Base-by-base conservation (phyloP, 108 stramenopile species). In the Fistulifera pelliculosa region DNA sequence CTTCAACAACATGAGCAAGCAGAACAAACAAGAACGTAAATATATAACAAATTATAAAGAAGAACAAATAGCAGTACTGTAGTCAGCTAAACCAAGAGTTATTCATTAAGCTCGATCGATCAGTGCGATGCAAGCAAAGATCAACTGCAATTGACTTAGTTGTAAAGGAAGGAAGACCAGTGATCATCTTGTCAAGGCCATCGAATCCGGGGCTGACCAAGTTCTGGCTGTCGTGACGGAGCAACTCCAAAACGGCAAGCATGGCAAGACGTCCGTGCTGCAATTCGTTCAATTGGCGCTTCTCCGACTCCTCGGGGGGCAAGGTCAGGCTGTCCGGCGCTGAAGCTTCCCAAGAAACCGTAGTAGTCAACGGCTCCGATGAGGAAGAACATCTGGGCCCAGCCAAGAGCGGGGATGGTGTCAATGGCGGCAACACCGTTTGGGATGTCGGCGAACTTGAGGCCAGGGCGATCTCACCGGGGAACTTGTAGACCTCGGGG, bases 301-400 rank as follows among this genome's bases (percentile, higher is more conserved):
- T n/a, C n/a, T n/a, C n/a, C n/a, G n/a, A n/a, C 8, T 10, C 54
- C 71, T 62, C 62, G 56, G 27, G 61, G 55, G 16, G 41, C 61
- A n/a, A 71, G 52, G 41, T 60, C 60, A 40, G 60, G 64, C 54
- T 71, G 65, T 49, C 76, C 76, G 51, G 61, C 61, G 15, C 47
- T 55, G 56, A 70, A 74, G 59, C 73, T 71, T 58, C 74, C 73
- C 50, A 72, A 72, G 52, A 70, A 56, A 52, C 77, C 72, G 38
- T 69, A 63, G 62, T 57, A 60, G 49, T 90, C 88, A 27, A 90
- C 70, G 58, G 74, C 52, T 17, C 82, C 90, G 55, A 88, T 75
- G 75, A 86, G 73, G 69, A 68, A 63, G 56, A 87, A 49, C 52
- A 88, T 87, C 64, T 92, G 90, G 23, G 66, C 76, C 60, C 77